Base-by-base conservation (phyloP, 176 grass and related monocot species). In the Cocos nucifera region DNA sequence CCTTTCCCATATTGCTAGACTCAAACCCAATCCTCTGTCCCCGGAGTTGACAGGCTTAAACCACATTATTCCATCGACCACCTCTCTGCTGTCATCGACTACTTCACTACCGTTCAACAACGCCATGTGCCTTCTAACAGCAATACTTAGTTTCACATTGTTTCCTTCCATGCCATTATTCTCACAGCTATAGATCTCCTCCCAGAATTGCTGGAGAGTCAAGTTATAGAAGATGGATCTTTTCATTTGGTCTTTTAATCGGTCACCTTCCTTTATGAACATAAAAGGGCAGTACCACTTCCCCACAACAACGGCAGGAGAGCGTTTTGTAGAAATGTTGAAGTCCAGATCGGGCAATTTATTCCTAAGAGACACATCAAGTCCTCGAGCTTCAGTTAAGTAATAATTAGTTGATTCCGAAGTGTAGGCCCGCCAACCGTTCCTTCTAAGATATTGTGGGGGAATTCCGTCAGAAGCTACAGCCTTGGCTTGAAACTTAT, bases 201-300 rank as follows among this genome's bases (percentile, higher is more conserved):
- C 82, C 81, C 82, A 90, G 6, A 63, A 75, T 59, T 74, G 78
- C 54, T 85, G 82, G 2, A 90, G 65, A 22, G 15, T 60, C 5
- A 89, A 24, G 32, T 82, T 79, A 54, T 85, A 90, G 70, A 85
- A 85, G 27, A 67, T 48, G 52, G 66, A 35, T 17, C 30, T 17
- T 17, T 77, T 66, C 72, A 90, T 82, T 62, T 90, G 81, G 17
- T 85, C 26, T 7, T 24, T 15, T 1, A 53, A 54, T 27, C 30
- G 58, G 49, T 15, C 39, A n/a, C 16, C 50, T 35, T 82, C 82
- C 57, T 63, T 73, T 35, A 90, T 16, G 61, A 77, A 61, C 28
- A 73, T 73, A 59, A 90, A 90, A 0, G 87, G 82, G 25, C 57
- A 58, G 71, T 85, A 90, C 87, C 87, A 90, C 56, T 61, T 79